Conservation (phyloP, 495 filamentous ascomycete species). For the Hypomontagnella submonticulosa region DNA sequence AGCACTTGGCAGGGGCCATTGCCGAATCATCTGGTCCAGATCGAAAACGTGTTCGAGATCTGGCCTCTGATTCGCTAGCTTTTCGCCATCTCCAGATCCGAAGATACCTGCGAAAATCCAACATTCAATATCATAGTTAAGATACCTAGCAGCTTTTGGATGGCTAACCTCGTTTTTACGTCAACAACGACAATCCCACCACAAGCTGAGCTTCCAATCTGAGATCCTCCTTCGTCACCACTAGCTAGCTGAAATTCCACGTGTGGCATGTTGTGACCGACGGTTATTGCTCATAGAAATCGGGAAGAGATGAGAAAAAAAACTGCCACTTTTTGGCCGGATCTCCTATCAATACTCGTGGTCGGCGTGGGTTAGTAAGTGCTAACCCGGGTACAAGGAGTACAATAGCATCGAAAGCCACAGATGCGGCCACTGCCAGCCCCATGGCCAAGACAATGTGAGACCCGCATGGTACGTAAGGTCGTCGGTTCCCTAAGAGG, state of each 20-base stretch:
- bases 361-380: neutral
- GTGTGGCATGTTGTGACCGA: constrained; percentile 13
- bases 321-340: constrained; percentile 19
- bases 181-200: constrained; percentile 24
- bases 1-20: constrained; percentile 32
- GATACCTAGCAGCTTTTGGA: constrained; percentile 1
- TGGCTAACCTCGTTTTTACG: constrained; percentile 29
- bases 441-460: constrained; percentile 37
- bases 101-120: constrained; percentile 15
- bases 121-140: constrained; percentile 17
- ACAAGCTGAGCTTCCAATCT: constrained; percentile 25
- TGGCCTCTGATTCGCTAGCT: constrained; percentile 30
- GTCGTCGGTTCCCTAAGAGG: constrained; percentile 41
- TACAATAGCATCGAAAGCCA: constrained; percentile 26
- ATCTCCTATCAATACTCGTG: neutral
- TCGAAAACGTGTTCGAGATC: constrained; percentile 36
- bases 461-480: constrained; percentile 37
- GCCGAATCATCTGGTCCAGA: constrained; percentile 40
- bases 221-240: constrained; percentile 9
- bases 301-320: constrained; percentile 8
- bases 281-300: constrained; percentile 16
- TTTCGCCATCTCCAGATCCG: constrained; percentile 29
- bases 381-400: neutral
- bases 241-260: constrained; percentile 6
- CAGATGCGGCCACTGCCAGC: constrained; percentile 36